Conservation (phyloP, 2,329 filamentous ascomycete genomes). For the Penicillium frequentans region DNA sequence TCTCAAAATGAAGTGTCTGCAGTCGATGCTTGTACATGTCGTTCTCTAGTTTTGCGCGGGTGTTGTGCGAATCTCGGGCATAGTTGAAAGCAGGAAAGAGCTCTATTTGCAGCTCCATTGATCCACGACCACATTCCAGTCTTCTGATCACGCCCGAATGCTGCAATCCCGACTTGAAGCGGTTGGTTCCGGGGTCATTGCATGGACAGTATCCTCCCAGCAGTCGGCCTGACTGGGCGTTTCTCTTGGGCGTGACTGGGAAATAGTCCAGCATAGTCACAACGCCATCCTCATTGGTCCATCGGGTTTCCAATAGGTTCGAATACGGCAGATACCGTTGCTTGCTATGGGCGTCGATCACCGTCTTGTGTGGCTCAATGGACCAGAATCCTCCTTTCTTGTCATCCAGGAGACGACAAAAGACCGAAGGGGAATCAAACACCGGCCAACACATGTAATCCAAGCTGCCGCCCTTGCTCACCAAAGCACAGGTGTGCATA, state of each 20-base stretch:
- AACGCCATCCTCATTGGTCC: constrained; percentile 73
- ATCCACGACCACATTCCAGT: constrained; percentile 70
- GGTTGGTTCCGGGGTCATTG: constrained; percentile 45
- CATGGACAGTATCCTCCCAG: constrained; percentile 37
- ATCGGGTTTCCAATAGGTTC: constrained; percentile 75
- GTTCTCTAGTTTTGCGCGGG: constrained; percentile 33
- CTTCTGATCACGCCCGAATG: constrained; percentile 60
- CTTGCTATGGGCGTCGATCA: constrained; percentile 62
- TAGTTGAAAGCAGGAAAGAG: constrained; percentile 74
- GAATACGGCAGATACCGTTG: constrained; percentile 75
- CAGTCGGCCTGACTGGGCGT: constrained; percentile 34
- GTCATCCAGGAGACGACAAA: constrained; percentile 72
- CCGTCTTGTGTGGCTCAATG: constrained; percentile 54
- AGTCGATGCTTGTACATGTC: constrained; percentile 44
- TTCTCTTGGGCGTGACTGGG: constrained; percentile 64
- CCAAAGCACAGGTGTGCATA: constrained; percentile 75
- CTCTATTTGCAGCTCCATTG: constrained; percentile 65
- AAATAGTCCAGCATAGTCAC: constrained; percentile 75
- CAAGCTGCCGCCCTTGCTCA: constrained; percentile 71
- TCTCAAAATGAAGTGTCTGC: constrained; percentile 65
- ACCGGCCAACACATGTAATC: constrained; percentile 82
- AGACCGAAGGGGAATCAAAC: constrained; percentile 75
- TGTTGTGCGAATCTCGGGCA: constrained; percentile 59
- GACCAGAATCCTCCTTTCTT: constrained; percentile 73
- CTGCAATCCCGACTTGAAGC: constrained; percentile 49